phyloP scores from a whole-genome alignment of 2,329 filamentous ascomycete genomes.

The Epichloe festucae region DNA sequence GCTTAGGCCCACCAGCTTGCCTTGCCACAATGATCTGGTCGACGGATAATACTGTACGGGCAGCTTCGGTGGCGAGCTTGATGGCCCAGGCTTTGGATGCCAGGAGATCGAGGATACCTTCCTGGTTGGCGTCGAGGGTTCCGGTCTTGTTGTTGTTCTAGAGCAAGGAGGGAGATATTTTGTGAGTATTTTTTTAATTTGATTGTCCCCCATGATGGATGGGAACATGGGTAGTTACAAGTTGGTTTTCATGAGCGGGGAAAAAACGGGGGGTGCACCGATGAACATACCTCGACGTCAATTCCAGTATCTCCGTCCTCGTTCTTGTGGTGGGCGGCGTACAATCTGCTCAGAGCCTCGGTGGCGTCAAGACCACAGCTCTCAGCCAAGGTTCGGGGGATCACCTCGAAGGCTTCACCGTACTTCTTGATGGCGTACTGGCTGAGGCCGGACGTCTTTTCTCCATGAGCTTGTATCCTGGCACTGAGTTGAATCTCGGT shows the following conservation, averaged over 20 bases:
- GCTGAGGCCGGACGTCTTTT: conserved; percentile 82
- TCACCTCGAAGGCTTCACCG: conserved; percentile 93
- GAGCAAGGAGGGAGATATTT: conserved; percentile 3
- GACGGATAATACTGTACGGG: conserved; percentile 84
- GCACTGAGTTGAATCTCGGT: conserved; percentile 90
- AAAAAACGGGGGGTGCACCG: background rate
- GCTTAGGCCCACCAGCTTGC: conserved; percentile 95
- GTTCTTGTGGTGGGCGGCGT: conserved; percentile 83
- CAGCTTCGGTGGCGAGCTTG: conserved; percentile 88
- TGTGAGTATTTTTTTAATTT: background rate
- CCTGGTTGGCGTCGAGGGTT: conserved; percentile 70
- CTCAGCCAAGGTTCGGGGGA: conserved; percentile 86
- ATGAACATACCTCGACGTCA: conserved; percentile 60
- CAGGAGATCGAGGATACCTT: conserved; percentile 85
- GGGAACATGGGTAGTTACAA: background rate
- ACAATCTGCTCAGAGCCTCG: conserved; percentile 85
- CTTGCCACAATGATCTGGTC: conserved; percentile 98
- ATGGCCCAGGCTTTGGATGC: conserved; percentile 94
- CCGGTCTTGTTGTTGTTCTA: conserved; percentile 68
- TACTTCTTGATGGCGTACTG: conserved; percentile 98
- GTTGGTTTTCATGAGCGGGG: too few relatives aligned
- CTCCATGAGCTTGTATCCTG: conserved; percentile 77
- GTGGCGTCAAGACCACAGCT: conserved; percentile 92
- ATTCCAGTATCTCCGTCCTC: conserved; percentile 86
- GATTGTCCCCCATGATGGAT: too few relatives aligned